These are phyloP conservation scores for Inonotus hispidus DNA, from an alignment of 1,284 basidiomycete species.

Conservation along the genomic window DNA sequence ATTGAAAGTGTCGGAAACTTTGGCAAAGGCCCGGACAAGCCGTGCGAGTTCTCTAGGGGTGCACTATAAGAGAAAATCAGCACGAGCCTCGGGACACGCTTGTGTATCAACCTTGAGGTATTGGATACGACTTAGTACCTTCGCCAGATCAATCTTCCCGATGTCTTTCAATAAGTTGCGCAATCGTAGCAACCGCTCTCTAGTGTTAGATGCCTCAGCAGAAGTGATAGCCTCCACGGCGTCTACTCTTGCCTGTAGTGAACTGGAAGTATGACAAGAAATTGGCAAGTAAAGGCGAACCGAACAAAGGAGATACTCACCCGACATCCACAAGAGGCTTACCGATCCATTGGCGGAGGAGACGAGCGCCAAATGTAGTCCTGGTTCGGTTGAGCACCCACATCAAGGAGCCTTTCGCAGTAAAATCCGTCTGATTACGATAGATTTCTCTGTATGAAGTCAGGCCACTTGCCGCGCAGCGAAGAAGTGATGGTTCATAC, in stretches of 20 bases:
- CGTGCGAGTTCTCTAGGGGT: conserved; percentile 80
- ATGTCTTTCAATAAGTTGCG: conserved; percentile 68
- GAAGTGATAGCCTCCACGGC: conserved; percentile 79
- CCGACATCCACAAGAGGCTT: conserved; percentile 73
- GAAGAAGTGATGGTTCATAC: conserved; percentile 29
- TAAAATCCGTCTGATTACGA: conserved; percentile 80
- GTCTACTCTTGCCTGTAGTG: conserved; percentile 71
- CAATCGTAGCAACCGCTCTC: conserved; percentile 55
- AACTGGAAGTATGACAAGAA: conserved; percentile 34
- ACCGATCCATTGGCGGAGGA: conserved; percentile 85
- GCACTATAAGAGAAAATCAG: conserved; percentile 43
- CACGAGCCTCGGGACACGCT: background rate
- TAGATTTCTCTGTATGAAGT: conserved; percentile 66
- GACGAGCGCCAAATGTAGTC: conserved; percentile 84
- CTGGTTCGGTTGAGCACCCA: conserved; percentile 84
- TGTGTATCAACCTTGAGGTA: conserved; percentile 69
- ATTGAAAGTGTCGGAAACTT: conserved; percentile 66
- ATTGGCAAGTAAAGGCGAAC: background rate
- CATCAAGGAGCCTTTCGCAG: conserved; percentile 72
- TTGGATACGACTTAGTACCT: conserved; percentile 84
- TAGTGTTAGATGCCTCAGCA: conserved; percentile 35
- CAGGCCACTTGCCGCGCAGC: background rate
- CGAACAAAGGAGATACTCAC: conserved; percentile 35
- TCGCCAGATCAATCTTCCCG: conserved; percentile 72
- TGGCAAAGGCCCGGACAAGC: conserved; percentile 73